Base-by-base conservation (phyloP, 2,329 filamentous ascomycete genomes). In the Podosphaera fusca region DNA sequence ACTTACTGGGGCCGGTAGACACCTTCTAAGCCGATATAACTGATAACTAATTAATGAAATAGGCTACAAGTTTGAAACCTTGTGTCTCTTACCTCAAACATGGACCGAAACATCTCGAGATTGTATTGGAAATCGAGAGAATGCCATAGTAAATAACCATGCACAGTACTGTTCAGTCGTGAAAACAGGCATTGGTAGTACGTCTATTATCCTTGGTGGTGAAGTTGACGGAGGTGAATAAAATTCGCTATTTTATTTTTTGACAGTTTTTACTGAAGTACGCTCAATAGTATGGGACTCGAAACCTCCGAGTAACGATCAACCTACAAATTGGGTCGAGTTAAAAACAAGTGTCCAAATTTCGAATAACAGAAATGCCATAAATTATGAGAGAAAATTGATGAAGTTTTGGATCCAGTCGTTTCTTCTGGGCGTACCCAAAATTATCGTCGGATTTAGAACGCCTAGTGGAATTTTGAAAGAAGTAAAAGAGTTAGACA, bases 341-440 rank as follows among this genome's bases (percentile, higher is more conserved):
- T 77, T 98, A 58, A 98, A 98, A 68, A 98, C 92, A 0, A 80
- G 81, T n/a, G 82, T 79, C 46, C 81, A 84, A 61, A 81, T 90
- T 55, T 74, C 74, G 55, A 77, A 77, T 59, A 75, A 82, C 1
- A 76, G 79, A 52, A 85, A 92, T 64, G 75, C 80, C 65, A 70
- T 82, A 29, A 84, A 81, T 60, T 95, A 90, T 67, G 86, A 95
- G 69, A 79, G 85, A 54, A 96, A 96, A 68, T 76, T 96, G 57
- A 78, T 94, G 70, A 94, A 94, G 66, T 95, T 90, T 71, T 98
- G 92, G 92, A 87, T 90, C 12, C 92, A 96, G 69, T 94, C 86
- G 0, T 98, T 95, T 66, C 75, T 98, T 2, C 81, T 98, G 1
- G 90, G 90, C 46, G 89, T 96, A 0, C 87, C 88, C 0, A 92